A percentile compares a stretch with the other conserved stretches of the same genome.
These are phyloP conservation scores for Fusarium sambucinum DNA, from an alignment of 2,329 filamentous ascomycete species.

Conservation along the genomic window DNA sequence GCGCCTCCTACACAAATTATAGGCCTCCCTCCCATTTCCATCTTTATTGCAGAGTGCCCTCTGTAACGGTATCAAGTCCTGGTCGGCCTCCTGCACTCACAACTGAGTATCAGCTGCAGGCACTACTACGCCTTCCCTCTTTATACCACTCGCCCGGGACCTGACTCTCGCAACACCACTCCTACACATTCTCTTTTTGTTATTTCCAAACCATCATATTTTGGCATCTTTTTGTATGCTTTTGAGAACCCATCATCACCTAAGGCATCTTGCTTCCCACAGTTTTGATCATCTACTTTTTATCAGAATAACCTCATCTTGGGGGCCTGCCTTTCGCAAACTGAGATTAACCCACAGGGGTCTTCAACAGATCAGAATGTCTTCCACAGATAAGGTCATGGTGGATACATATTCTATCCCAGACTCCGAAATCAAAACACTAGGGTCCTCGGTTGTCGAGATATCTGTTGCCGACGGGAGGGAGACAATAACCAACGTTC, in stretches of 20 bases:
- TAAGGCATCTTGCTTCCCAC: neutral
- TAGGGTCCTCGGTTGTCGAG: constrained; percentile 5
- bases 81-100: constrained; percentile 13
- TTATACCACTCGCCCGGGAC: neutral
- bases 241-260: neutral
- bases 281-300: neutral
- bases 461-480: constrained; percentile 1
- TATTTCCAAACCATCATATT: neutral
- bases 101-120: neutral
- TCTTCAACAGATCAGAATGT: neutral
- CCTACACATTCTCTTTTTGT: neutral
- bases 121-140: neutral
- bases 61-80: neutral
- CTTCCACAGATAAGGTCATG: neutral
- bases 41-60: constrained; percentile 2
- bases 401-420: constrained; percentile 7
- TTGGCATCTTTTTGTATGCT: neutral
- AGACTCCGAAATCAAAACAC: constrained; percentile 6
- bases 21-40: neutral
- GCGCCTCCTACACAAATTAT: neutral
- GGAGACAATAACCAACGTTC: neutral
- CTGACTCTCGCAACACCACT: neutral
- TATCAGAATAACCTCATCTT: neutral
- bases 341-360: neutral
- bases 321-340: neutral